Conservation (phyloP, 2,329 filamentous ascomycete genomes). For the Fusarium graminum region DNA sequence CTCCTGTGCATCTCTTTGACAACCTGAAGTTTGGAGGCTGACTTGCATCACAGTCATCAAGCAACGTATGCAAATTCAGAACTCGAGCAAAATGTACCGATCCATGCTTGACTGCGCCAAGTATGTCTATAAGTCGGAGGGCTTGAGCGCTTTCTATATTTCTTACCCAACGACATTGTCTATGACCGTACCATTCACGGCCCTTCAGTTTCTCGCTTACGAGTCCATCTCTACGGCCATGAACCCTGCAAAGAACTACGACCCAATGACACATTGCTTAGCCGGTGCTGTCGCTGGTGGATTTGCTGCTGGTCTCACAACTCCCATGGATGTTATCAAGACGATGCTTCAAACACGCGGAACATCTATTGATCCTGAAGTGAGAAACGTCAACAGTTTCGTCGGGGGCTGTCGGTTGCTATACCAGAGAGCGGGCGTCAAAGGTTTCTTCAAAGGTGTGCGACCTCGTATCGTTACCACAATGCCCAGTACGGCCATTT, state of each 20-base stretch:
- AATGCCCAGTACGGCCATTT: constrained; percentile 99
- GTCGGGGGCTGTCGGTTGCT: constrained; percentile 83
- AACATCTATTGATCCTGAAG: constrained; percentile 81
- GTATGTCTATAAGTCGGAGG: constrained; percentile 89
- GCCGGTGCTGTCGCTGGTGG: constrained; percentile 94
- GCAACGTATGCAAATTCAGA: constrained; percentile 98
- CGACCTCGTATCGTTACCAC: constrained; percentile 93
- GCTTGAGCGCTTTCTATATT: constrained; percentile 93
- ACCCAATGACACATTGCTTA: constrained; percentile 92
- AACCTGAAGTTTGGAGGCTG: constrained; percentile 4
- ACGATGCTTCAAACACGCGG: constrained; percentile 95
- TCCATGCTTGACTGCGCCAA: constrained; percentile 88
- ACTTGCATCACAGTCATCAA: constrained; percentile 82
- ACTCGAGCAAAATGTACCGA: constrained; percentile 87
- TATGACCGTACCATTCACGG: constrained; percentile 99
- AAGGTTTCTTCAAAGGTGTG: constrained; percentile 93
- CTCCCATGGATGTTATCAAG: constrained; percentile 98
- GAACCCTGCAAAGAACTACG: constrained; percentile 88
- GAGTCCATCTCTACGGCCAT: constrained; percentile 95
- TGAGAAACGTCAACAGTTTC: constrained; percentile 87
- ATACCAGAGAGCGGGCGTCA: constrained; percentile 83
- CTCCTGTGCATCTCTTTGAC: constrained; percentile 51
- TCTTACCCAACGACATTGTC: constrained; percentile 98
- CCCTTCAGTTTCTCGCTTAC: constrained; percentile 96
- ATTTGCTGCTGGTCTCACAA: constrained; percentile 92